Evolutionary conservation across 2,329 filamentous ascomycete species (phyloP), one percentile per base, ranked within the genome.

Genomic region (Pseudocercospora pini-densiflorae): DNA sequence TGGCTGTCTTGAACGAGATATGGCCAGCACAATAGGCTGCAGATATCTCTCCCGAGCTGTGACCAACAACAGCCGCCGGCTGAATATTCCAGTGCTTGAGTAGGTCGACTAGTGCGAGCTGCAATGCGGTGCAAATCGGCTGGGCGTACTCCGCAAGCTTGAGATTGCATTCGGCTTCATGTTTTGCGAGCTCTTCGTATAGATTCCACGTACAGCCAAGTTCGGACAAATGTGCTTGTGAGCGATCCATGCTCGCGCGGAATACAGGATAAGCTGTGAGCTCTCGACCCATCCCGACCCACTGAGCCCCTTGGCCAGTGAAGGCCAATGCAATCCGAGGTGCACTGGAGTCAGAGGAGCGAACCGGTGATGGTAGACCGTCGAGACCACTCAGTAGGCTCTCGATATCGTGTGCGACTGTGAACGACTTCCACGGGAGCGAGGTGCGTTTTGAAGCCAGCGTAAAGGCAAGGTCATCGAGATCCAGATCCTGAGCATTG

Each of bases 61-160:
- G 77, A 6, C 77, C 77, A 40, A 74, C 68, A 0, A 76, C 73
- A 9, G 68, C 66, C 23, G 49, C 19, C 7, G 75, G 70, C 9
- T 4, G 19, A 27, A 77, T 54, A 1, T 57, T 60, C 68, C 68
- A 73, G 10, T 67, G 33, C 1, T 7, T n/a, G 2, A 85, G 75
- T 1, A 81, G 68, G 19, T 83, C 77, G 0, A 83, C 75, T 0
- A 86, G 70, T 0, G 78, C 85, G 2, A 88, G 77, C 69, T 88
- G 86, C 1, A 88, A 49, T n/a, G 61, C 67, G 19, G 68, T 70
- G 9, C 61, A 67, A 3, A 66, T 27, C 6, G 67, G 83, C 67
- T 88, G 86, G 0, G 82, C 80, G 27, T 86, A 70, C 27, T 73
- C 72, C 3, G 78, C 72, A n/a, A 64, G 57, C 47, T 62, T 62